Evolutionary conservation across 495 filamentous ascomycete genomes (phyloP).

Genomic region (Margaritispora aquatica): DNA sequence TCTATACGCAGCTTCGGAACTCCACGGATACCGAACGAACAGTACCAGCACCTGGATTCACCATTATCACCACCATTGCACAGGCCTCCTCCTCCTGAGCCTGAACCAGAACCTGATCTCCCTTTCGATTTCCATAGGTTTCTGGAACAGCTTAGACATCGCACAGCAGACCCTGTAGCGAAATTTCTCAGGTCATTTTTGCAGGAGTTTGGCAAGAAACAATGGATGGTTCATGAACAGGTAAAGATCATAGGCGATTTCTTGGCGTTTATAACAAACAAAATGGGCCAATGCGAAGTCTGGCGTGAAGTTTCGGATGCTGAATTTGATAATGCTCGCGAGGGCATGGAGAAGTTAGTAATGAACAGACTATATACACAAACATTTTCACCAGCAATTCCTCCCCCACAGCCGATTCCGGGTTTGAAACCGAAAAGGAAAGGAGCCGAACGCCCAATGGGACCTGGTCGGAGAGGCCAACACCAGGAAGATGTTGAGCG

Average conservation of each 20-base stretch:
- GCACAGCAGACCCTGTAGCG: conserved; percentile 93
- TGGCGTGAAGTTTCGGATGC: conserved; percentile 94
- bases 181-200: conserved; percentile 93
- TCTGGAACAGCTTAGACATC: conserved; percentile 87
- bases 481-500: conserved; percentile 98
- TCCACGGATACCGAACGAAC: conserved; percentile 30
- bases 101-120: conserved; percentile 82
- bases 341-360: conserved; percentile 99
- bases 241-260: conserved; percentile 98
- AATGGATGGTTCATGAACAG: conserved; percentile 99
- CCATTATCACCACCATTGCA: conserved; percentile 51
- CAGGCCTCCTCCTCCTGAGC: conserved; percentile 70
- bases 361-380: conserved; percentile 98
- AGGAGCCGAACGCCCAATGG: conserved; percentile 60
- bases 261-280: conserved; percentile 93
- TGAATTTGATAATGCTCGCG: conserved; percentile 96
- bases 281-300: conserved; percentile 97
- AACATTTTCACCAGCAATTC: conserved; percentile 92
- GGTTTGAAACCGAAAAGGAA: conserved; percentile 62
- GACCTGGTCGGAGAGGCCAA: conserved; percentile 82
- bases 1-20: conserved; percentile 28
- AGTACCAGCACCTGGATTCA: conserved; percentile 27
- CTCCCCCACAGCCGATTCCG: conserved; percentile 67
- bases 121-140: conserved; percentile 99
- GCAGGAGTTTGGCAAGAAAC: conserved; percentile 90